Percentiles rank a stretch among this genome's conserved stretches.
Evolutionary conservation across 805 yeast genomes (phyloP).

Genomic region (Wickerhamomyces chambardii): DNA sequence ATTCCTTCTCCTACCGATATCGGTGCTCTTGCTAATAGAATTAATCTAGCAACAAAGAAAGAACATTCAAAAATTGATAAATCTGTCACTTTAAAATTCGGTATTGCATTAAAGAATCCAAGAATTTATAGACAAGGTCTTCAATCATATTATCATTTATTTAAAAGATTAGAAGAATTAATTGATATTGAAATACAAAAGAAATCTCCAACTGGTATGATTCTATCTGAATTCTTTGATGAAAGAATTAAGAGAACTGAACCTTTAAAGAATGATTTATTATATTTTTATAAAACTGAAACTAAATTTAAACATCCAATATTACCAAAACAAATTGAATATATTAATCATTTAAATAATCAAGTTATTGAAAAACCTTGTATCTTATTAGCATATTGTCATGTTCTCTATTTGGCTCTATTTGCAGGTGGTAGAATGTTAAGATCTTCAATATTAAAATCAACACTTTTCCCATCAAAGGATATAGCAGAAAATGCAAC

Average conservation of each 20-base stretch:
- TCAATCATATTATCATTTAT: conserved; percentile 63
- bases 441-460: conserved; percentile 55
- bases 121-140: conserved; percentile 76
- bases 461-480: conserved; percentile 66
- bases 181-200: conserved; percentile 35
- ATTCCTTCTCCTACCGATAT: conserved; percentile 73
- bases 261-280: conserved; percentile 49
- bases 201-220: conserved; percentile 19
- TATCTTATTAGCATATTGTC: conserved; percentile 70
- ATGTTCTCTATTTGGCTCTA: conserved; percentile 75
- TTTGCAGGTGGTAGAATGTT: conserved; percentile 81
- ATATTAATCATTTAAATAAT: conserved; percentile 48
- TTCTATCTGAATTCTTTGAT: conserved; percentile 54
- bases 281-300: conserved; percentile 54
- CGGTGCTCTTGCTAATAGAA: conserved; percentile 80
- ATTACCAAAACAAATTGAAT: conserved; percentile 52
- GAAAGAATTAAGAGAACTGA: conserved; percentile 60
- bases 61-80: conserved; percentile 65
- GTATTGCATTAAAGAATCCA: conserved; percentile 67
- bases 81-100: conserved; percentile 58
- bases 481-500: conserved; percentile 57
- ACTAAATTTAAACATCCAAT: conserved; percentile 50
- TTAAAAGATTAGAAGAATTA: conserved; percentile 51
- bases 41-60: conserved; percentile 57
- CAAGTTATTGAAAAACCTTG: conserved; percentile 57